Evolutionary conservation across 768 basidiomycete genomes (phyloP), one percentile per base, ranked within the genome.

Genomic region (Neoboletus brunneissimus): DNA sequence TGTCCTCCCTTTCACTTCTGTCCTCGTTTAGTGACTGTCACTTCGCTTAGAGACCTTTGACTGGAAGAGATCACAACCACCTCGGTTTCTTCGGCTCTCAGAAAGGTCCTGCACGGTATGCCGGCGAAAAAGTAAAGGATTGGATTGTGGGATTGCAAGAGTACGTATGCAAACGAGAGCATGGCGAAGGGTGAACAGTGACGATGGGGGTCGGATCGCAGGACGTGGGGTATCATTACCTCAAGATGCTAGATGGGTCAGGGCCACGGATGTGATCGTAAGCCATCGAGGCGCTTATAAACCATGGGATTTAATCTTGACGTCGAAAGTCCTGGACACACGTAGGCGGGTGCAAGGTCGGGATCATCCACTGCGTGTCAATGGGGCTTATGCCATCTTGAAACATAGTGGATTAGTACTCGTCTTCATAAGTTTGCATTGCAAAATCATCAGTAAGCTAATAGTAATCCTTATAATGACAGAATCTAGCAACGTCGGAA

Each of bases 1-100:
- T 3, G 86, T 89, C 2, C 94, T 94, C 75, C 94, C 93, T 2
- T 88, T 96, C 75, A 86, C 84, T 1, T 83, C 84, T 2, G 74
- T 95, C 61, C n/a, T 84, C 79, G 50, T 82, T 88, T 3, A 3
- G 25, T 25, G 66, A 81, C 75, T 3, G 79, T 82, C 4, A 75
- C 75, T 35, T 80, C 80, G 7, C 80, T 79, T 1, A 67, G 62
- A 23, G 71, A 79, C 58, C 74, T 3, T 53, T 58, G n/a, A 64
- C 52, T 58, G n/a, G 64, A 77, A 58, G 81, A 83, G 44, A 70
- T 73, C 3, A 64, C 74, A 0, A 66, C 89, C 49, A 75, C 72
- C 0, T 73, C 93, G 37, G 74, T 75, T 40, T 40, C n/a, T 40
- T 10, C 38, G 11, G 38, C 38, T 38, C 4, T 94, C 20, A 77